Evolutionary conservation across 2,329 filamentous ascomycete genomes (phyloP).

Genomic region (Cordyceps cateniannulata): DNA sequence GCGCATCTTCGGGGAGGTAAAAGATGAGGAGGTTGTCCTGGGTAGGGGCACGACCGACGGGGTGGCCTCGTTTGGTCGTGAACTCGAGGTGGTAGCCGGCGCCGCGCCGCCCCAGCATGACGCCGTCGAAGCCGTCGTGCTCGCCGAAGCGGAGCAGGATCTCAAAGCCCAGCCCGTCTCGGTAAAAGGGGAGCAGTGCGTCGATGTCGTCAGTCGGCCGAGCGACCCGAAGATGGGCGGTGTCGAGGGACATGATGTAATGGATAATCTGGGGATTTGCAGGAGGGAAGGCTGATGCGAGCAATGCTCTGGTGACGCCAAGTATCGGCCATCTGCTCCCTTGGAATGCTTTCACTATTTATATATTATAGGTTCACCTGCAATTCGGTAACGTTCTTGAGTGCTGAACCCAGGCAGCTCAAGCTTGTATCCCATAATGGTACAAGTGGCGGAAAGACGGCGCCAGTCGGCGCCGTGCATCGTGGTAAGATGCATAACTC

Average conservation of each 20-base stretch:
- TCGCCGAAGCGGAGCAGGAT: slow-evolving; percentile 27
- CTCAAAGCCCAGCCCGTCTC: slow-evolving; percentile 32
- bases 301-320: too few species aligned
- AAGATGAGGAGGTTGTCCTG: slow-evolving; percentile 39
- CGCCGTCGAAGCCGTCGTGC: slow-evolving; percentile 34
- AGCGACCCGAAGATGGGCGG: slow-evolving; percentile 33
- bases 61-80: slow-evolving; percentile 28
- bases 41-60: slow-evolving; percentile 30
- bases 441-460: neutral
- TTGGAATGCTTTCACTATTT: too few species aligned
- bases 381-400: neutral
- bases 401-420: neutral
- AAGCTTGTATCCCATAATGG: neutral
- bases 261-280: neutral
- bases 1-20: slow-evolving; percentile 29
- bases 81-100: slow-evolving; percentile 39
- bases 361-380: neutral
- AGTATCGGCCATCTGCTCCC: too few species aligned
- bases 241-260: neutral
- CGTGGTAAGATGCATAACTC: neutral
- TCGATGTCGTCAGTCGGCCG: slow-evolving; percentile 33
- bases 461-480: neutral
- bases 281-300: neutral
- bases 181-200: slow-evolving; percentile 35
- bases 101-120: slow-evolving; percentile 33